Conservation (phyloP, 257 asterid species). For the Solanum chiquidenum region DNA sequence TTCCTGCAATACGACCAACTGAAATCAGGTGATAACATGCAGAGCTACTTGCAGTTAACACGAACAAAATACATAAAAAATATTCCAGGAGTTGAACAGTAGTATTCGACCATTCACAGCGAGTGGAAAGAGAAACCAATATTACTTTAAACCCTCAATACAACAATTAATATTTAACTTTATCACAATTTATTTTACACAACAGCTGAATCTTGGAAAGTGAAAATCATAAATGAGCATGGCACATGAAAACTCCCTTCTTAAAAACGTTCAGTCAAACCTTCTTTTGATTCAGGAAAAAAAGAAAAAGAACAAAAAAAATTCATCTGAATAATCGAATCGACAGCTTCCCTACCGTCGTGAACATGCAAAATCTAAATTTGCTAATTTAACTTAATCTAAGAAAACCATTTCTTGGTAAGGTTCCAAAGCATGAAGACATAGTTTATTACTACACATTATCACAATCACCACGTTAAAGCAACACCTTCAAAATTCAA, state of each 20-base stretch:
- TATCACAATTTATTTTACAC: background rate
- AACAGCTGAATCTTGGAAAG: background rate
- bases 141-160: background rate
- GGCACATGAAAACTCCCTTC: background rate
- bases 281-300: background rate
- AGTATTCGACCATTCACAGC: background rate
- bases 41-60: background rate
- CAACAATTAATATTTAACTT: background rate
- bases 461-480: background rate
- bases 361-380: background rate
- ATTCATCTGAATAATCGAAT: background rate
- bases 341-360: background rate
- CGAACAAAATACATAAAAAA: background rate
- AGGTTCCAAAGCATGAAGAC: background rate
- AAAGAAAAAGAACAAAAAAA: background rate
- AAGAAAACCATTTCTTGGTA: background rate
- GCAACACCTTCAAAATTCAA: background rate
- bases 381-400: background rate
- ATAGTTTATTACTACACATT: background rate
- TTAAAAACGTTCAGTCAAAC: no score
- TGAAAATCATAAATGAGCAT: background rate
- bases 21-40: background rate
- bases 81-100: background rate
- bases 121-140: background rate
- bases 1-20: slow-evolving; percentile 36